These are phyloP conservation scores for Talaromyces rugulosus DNA, from an alignment of 2,329 filamentous ascomycete genomes.

Conservation along the genomic window DNA sequence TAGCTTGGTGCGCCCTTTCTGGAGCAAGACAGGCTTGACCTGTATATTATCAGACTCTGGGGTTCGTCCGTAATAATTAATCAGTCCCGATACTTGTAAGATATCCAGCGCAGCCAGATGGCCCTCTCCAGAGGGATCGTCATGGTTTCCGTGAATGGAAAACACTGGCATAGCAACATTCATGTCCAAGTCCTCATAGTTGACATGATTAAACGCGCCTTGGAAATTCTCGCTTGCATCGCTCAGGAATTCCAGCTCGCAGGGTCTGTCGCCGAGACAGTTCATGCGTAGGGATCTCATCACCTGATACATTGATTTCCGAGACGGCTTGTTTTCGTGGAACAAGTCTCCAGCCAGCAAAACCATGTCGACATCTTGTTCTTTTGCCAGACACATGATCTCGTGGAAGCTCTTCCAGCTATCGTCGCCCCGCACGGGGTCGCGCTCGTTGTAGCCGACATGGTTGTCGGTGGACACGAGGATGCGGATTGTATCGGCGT, in stretches of 20 bases:
- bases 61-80: slow-evolving; percentile 94
- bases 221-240: slow-evolving; percentile 90
- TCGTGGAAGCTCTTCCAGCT: slow-evolving; percentile 97
- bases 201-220: slow-evolving; percentile 86
- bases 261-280: slow-evolving; percentile 91
- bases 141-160: slow-evolving; percentile 97
- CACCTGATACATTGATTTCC: slow-evolving; percentile 94
- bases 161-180: slow-evolving; percentile 97
- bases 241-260: slow-evolving; percentile 88
- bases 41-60: slow-evolving; percentile 91
- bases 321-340: slow-evolving; percentile 95
- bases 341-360: slow-evolving; percentile 92
- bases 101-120: slow-evolving; percentile 88
- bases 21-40: slow-evolving; percentile 84
- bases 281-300: slow-evolving; percentile 93
- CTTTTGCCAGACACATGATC: slow-evolving; percentile 81
- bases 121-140: slow-evolving; percentile 95
- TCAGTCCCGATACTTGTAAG: slow-evolving; percentile 80
- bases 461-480: slow-evolving; percentile 94
- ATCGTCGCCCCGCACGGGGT: slow-evolving; percentile 91
- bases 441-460: slow-evolving; percentile 93
- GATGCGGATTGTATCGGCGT: slow-evolving; percentile 84
- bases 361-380: slow-evolving; percentile 92
- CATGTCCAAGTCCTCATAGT: slow-evolving; percentile 96
- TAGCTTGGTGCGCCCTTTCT: slow-evolving; percentile 89